Evolutionary conservation across 176 grass and related monocot genomes (phyloP).

Genomic region (Microstegium vimineum): DNA sequence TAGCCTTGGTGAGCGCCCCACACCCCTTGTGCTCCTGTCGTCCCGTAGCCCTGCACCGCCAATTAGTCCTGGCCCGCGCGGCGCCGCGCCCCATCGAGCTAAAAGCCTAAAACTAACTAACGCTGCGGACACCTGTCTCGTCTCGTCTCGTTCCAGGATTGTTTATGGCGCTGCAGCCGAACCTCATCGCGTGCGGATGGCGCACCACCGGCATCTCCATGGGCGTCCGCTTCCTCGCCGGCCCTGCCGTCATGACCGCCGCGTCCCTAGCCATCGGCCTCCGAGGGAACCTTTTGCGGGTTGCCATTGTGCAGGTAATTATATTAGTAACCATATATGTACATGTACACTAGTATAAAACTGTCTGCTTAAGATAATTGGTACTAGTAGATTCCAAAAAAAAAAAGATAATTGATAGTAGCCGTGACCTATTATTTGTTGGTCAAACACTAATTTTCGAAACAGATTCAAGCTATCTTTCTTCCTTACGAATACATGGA

Average conservation of each 20-base stretch:
- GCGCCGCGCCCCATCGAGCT: not conserved
- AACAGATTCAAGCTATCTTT: too few relatives aligned
- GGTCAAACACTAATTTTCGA: too few relatives aligned
- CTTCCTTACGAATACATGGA: too few relatives aligned
- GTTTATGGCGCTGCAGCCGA: conserved; percentile 95
- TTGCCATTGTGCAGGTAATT: conserved; percentile 88
- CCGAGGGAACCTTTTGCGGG: conserved; percentile 46
- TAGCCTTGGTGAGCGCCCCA: conserved; percentile 58
- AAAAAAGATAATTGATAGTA: too few relatives aligned
- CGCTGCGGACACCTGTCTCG: too few relatives aligned
- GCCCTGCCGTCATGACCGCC: conserved; percentile 72
- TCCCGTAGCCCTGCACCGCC: conserved; percentile 36
- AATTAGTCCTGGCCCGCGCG: not conserved
- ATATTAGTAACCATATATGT: too few relatives aligned
- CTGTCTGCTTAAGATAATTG: too few relatives aligned
- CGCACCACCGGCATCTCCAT: conserved; percentile 52
- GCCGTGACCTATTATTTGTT: too few relatives aligned
- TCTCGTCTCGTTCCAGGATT: conserved; percentile 48
- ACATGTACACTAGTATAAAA: too few relatives aligned
- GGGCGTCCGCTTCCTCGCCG: conserved; percentile 71
- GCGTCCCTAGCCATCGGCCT: conserved; percentile 68
- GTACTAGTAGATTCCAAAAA: too few relatives aligned
- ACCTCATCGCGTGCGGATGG: conserved; percentile 73
- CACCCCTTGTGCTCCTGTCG: conserved; percentile 39
- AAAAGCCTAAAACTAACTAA: too few relatives aligned